Conservation (phyloP, 2,329 filamentous ascomycete species). For the Alternaria conjuncta region DNA sequence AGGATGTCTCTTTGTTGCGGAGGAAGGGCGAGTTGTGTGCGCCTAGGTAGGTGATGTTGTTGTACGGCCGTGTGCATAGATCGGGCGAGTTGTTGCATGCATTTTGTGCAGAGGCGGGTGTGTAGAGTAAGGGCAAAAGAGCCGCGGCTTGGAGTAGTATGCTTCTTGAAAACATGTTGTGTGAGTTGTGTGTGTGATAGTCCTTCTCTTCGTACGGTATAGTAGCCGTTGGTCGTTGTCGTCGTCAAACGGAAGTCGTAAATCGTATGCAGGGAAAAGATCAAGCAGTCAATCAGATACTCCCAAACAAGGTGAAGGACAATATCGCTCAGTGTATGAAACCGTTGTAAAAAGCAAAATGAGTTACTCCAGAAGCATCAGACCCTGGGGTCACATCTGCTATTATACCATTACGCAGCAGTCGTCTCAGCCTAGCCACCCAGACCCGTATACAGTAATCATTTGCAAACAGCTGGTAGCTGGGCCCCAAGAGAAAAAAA, state of each 20-base stretch:
- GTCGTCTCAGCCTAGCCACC: slow-evolving; percentile 20
- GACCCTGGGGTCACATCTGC: slow-evolving; percentile 1
- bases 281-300: slow-evolving; percentile 2
- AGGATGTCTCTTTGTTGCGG: slow-evolving; percentile 65
- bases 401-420: slow-evolving; percentile 16
- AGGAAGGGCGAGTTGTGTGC: slow-evolving; percentile 78
- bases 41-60: slow-evolving; percentile 78
- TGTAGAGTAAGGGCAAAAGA: slow-evolving; percentile 38
- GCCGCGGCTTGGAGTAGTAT: slow-evolving; percentile 33
- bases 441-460: slow-evolving; percentile 14
- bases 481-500: slow-evolving; percentile 6
- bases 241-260: slow-evolving; percentile 13
- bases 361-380: slow-evolving; percentile 2
- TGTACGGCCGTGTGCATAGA: slow-evolving; percentile 74
- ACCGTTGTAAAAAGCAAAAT: slow-evolving; percentile 6
- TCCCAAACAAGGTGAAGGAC: slow-evolving; percentile 6
- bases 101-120: slow-evolving; percentile 40
- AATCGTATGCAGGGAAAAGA: slow-evolving; percentile 1
- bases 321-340: background rate
- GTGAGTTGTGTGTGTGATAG: background rate
- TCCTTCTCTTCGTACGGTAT: background rate
- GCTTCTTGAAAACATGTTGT: slow-evolving; percentile 40
- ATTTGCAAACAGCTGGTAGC: slow-evolving; percentile 19
- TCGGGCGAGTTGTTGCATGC: slow-evolving; percentile 83
- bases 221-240: background rate